Percentiles rank a stretch among this genome's conserved stretches.
Conservation (phyloP, 2,329 filamentous ascomycete species). For the Aureobasidium sp. region DNA sequence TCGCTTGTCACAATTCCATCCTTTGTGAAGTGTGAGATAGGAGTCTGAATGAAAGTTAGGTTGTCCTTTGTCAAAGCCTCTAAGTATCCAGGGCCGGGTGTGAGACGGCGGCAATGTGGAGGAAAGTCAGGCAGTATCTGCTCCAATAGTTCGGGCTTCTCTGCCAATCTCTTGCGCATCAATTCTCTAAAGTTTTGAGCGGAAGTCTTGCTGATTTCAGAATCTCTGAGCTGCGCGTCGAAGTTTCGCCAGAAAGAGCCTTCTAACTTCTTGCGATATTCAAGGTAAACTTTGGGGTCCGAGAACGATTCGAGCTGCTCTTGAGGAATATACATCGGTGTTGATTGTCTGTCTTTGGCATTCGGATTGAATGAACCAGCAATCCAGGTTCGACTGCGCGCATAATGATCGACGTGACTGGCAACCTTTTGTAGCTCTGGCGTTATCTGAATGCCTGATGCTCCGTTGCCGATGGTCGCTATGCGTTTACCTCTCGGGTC, state of each 20-base stretch:
- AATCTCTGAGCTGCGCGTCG: constrained; percentile 32
- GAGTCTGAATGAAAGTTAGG: constrained; percentile 46
- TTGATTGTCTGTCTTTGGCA: constrained; percentile 40
- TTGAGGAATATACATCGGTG: constrained; percentile 48
- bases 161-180: constrained; percentile 47
- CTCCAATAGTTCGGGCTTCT: constrained; percentile 39
- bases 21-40: constrained; percentile 52
- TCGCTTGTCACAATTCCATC: constrained; percentile 54
- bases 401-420: constrained; percentile 55
- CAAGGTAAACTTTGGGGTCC: constrained; percentile 54
- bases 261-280: constrained; percentile 36
- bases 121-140: constrained; percentile 37
- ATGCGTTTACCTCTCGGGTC: constrained; percentile 33
- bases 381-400: constrained; percentile 60
- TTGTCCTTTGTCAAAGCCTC: constrained; percentile 24
- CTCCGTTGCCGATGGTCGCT: constrained; percentile 39
- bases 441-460: constrained; percentile 35
- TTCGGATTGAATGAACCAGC: constrained; percentile 51
- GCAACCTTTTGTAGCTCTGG: constrained; percentile 44
- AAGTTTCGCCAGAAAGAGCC: constrained; percentile 52
- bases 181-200: constrained; percentile 23
- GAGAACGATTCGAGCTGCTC: constrained; percentile 52
- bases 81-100: constrained; percentile 40
- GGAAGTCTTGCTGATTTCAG: constrained; percentile 26
- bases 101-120: constrained; percentile 39